Percentiles rank a stretch among this genome's conserved stretches.
Conservation (phyloP, 2,329 filamentous ascomycete species). For the Botrytis pseudocinerea region DNA sequence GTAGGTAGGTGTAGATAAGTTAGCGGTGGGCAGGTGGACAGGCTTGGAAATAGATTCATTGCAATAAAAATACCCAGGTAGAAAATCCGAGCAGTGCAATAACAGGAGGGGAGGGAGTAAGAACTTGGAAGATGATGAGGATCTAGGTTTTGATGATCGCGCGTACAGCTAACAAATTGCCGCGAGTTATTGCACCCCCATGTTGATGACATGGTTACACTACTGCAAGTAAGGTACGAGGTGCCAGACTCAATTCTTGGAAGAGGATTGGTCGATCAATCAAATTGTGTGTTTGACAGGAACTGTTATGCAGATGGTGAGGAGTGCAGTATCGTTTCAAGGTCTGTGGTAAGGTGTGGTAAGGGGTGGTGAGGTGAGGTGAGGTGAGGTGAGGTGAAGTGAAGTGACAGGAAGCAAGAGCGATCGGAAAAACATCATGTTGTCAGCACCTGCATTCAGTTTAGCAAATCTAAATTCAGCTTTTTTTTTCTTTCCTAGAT, state of each 20-base stretch:
- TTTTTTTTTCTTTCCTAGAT: neutral
- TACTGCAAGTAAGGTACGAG: conserved; percentile 22
- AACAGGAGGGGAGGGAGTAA: neutral
- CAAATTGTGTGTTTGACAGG: neutral
- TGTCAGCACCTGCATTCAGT: neutral
- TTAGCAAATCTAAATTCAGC: conserved; percentile 3
- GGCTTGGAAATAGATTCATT: neutral
- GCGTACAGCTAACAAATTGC: conserved; percentile 22
- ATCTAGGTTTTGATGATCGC: conserved; percentile 2
- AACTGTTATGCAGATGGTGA: neutral
- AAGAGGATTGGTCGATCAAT: neutral
- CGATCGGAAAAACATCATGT: neutral
- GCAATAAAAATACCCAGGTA: neutral
- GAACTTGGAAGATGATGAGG: neutral
- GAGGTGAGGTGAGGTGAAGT: neutral
- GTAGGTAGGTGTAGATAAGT: neutral
- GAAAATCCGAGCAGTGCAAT: neutral
- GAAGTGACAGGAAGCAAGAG: neutral
- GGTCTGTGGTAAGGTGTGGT: neutral
- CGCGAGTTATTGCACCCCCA: conserved; percentile 6
- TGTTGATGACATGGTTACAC: neutral
- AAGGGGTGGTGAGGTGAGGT: no score
- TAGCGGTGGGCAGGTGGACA: neutral
- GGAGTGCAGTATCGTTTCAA: neutral
- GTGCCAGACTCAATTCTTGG: neutral